Base-by-base conservation (phyloP, 495 filamentous ascomycete species). In the Penicillium angulare region DNA sequence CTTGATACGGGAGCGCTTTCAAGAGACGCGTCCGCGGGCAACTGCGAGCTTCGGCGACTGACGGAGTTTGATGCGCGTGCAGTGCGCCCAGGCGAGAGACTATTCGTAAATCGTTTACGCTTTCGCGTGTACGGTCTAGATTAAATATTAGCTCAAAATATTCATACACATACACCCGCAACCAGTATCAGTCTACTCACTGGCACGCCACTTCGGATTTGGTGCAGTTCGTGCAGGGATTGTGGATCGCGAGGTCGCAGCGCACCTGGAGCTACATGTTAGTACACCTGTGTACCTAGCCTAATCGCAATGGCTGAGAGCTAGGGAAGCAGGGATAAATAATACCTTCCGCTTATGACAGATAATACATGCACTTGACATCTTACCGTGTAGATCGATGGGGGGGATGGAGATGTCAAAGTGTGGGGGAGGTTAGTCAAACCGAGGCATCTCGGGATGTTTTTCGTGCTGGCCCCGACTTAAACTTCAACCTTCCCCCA, bases 291-390 rank as follows among this genome's bases (percentile, higher is more conserved):
- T 9, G 16, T 20, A n/a, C n/a, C n/a, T n/a, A n/a, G n/a, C n/a
- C n/a, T n/a, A n/a, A n/a, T n/a, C n/a, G n/a, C n/a, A n/a, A n/a
- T n/a, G n/a, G n/a, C n/a, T n/a, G n/a, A n/a, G n/a, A n/a, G n/a
- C 20, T 7, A 23, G 29, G 6, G 2, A 20, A n/a, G 24, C 33
- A 12, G 2, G 24, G 16, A 8, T 22, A 22, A 20, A 10, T 24
- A n/a, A n/a, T 40, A 65, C 62, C 56, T 65, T 65, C 43, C 62
- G 50, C 26, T 65, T 65, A 43, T 65, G 62, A 23, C 62, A 65
- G 32, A 65, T 63, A 21, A 65, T 65, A 36, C 62, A 65, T 17
- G 62, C 62, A 45, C 48, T 55, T 16, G 59, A 63, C 62, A 65
- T 65, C n/a, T n/a, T n/a, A n/a, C n/a, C 47, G 46, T 40, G 45